Percentiles rank a stretch among this genome's conserved stretches.
Conservation (phyloP, 176 grass and related monocot species). For the Oryza longistaminata region DNA sequence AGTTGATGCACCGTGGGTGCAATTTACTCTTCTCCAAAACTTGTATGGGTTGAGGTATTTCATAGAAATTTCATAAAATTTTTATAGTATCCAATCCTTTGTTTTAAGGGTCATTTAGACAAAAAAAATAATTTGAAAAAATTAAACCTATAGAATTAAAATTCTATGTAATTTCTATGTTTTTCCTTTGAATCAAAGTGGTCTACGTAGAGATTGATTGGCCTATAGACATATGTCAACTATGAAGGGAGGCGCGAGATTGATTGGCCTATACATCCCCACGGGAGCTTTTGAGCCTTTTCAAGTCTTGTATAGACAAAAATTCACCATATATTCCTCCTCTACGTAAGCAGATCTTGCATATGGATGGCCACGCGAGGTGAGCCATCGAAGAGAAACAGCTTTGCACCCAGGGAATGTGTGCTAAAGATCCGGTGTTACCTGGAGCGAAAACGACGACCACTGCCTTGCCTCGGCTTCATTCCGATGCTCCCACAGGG, state of each 20-base stretch:
- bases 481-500: slow-evolving; percentile 5
- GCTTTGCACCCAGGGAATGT: slow-evolving; percentile 31
- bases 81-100: too few species aligned
- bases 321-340: slow-evolving; percentile 49
- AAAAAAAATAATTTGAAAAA: too few species aligned
- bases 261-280: neutral
- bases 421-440: neutral
- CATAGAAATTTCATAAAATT: too few species aligned
- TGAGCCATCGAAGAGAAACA: slow-evolving; percentile 6
- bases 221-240: neutral
- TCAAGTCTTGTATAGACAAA: slow-evolving; percentile 33
- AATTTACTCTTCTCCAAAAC: too few species aligned
- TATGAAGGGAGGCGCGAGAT: neutral
- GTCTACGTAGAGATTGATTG: too few species aligned
- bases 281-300: slow-evolving; percentile 21
- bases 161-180: too few species aligned
- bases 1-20: too few species aligned
- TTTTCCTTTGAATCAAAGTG: too few species aligned
- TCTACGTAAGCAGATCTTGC: slow-evolving; percentile 46
- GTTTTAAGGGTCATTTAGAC: too few species aligned
- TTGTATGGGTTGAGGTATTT: too few species aligned
- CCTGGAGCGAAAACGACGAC: slow-evolving; percentile 29
- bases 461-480: slow-evolving; percentile 10
- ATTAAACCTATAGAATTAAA: too few species aligned
- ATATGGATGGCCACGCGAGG: neutral